Percentiles rank a stretch among this genome's conserved stretches.
phyloP scores from a whole-genome alignment of 2,329 filamentous ascomycete genomes.

The Eutypa lata region DNA sequence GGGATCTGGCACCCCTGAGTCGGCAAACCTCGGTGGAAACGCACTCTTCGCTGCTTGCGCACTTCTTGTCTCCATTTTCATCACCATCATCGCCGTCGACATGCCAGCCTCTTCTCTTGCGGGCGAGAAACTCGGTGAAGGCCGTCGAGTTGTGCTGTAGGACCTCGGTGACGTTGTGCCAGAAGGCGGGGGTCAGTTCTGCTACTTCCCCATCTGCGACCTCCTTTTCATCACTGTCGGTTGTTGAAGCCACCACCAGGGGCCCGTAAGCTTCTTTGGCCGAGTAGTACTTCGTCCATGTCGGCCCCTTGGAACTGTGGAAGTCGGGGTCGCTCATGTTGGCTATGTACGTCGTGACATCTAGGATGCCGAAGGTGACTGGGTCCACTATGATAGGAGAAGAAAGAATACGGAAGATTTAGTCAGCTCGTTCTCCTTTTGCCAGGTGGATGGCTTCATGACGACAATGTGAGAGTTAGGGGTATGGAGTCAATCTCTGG shows the following conservation, averaged over 20 bases:
- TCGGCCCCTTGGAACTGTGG: slow-evolving; percentile 38
- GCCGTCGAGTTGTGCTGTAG: slow-evolving; percentile 40
- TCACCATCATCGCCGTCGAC: slow-evolving; percentile 15
- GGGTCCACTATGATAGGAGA: slow-evolving; percentile 42
- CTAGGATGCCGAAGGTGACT: slow-evolving; percentile 52
- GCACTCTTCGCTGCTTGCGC: slow-evolving; percentile 36
- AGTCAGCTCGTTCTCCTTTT: too few relatives aligned
- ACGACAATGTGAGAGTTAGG: too few relatives aligned
- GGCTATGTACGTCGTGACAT: slow-evolving; percentile 52
- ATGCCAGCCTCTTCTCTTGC: slow-evolving; percentile 46
- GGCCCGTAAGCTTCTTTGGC: slow-evolving; percentile 52
- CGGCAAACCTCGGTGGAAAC: slow-evolving; percentile 46
- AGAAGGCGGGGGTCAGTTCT: slow-evolving; percentile 56
- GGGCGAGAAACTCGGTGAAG: slow-evolving; percentile 45
- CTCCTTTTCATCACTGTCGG: slow-evolving; percentile 31
- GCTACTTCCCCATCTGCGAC: background rate
- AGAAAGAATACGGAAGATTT: too few relatives aligned
- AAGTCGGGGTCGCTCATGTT: slow-evolving; percentile 45
- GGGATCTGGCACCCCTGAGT: slow-evolving; percentile 47
- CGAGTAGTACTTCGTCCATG: slow-evolving; percentile 56
- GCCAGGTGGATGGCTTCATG: too few relatives aligned
- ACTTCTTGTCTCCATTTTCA: slow-evolving; percentile 23
- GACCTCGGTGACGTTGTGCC: slow-evolving; percentile 52
- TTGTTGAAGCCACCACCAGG: too few relatives aligned
- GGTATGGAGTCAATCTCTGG: too few relatives aligned